Percentiles rank a stretch among this genome's conserved stretches.
Conservation (phyloP, 1,139 yeast genomes). For the Trichomonascaceae sp. region DNA sequence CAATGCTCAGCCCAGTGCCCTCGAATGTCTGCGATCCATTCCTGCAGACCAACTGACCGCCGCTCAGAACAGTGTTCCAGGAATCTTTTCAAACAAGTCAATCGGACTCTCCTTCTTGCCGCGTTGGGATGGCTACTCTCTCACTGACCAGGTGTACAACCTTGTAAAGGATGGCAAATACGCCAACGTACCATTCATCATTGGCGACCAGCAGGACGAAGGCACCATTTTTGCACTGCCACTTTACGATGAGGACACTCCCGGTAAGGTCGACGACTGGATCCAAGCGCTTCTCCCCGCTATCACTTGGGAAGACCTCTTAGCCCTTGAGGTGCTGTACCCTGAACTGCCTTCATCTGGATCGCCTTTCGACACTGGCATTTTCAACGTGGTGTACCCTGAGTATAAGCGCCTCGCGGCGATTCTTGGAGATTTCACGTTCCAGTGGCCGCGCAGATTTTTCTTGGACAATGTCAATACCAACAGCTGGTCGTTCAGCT, state of each 20-base stretch:
- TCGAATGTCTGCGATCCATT: constrained; percentile 10
- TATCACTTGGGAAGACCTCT: constrained; percentile 2
- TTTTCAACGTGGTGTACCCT: constrained; percentile 5
- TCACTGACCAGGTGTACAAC: constrained; percentile 6
- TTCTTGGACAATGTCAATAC: constrained; percentile 5
- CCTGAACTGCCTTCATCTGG: constrained; percentile 10
- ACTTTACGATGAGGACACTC: constrained; percentile 6
- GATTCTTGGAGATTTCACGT: constrained; percentile 10
- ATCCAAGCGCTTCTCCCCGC: constrained; percentile 6
- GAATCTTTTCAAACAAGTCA: constrained; percentile 6
- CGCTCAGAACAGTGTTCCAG: constrained; percentile 9
- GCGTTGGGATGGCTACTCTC: constrained; percentile 12
- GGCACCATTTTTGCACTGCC: constrained; percentile 11
- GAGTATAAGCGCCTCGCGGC: constrained; percentile 13
- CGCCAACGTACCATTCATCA: constrained; percentile 12
- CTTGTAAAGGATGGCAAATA: constrained; percentile 7
- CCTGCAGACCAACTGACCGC: constrained; percentile 6
- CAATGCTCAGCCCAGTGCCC: constrained; percentile 4
- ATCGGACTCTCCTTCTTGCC: constrained; percentile 11
- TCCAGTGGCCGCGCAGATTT: constrained; percentile 13
- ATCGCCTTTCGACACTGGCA: constrained; percentile 14
- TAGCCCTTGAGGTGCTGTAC: constrained; percentile 7
- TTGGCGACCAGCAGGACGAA: constrained; percentile 14
- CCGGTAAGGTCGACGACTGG: constrained; percentile 6
- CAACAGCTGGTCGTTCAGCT: constrained; percentile 7